Percentiles rank a stretch among this genome's conserved stretches.
phyloP scores from a whole-genome alignment of 2,329 filamentous ascomycete species.

The Cryphonectria carpinicola region DNA sequence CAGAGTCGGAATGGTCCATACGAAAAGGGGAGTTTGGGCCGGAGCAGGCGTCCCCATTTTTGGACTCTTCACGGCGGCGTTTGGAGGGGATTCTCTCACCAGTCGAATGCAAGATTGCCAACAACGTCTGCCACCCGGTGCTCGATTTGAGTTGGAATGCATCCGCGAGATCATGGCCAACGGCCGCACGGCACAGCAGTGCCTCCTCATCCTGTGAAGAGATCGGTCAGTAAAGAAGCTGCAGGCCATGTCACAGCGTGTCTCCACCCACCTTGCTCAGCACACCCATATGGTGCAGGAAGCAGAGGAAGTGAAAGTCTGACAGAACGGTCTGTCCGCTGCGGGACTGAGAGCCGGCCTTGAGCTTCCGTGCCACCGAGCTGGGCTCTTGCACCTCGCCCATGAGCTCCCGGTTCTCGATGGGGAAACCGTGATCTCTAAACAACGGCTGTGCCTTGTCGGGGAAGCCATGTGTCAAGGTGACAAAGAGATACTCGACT shows the following conservation, averaged over 20 bases:
- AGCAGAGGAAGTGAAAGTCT: constrained; percentile 94
- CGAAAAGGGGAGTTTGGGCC: constrained; percentile 33
- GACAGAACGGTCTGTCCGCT: constrained; percentile 73
- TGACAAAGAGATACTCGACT: constrained; percentile 94
- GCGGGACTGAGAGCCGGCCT: constrained; percentile 61
- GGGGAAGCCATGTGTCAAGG: constrained; percentile 94
- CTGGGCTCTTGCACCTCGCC: constrained; percentile 83
- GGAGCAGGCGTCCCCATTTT: constrained; percentile 26
- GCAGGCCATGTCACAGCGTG: constrained; percentile 21
- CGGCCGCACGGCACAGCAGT: constrained; percentile 83
- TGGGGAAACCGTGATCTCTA: constrained; percentile 74
- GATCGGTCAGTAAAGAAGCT: constrained; percentile 5
- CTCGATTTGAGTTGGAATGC: constrained; percentile 83
- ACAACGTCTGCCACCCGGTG: constrained; percentile 90
- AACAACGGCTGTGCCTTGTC: constrained; percentile 79
- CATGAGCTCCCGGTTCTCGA: constrained; percentile 88
- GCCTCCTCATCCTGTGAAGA: constrained; percentile 78
- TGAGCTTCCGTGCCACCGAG: constrained; percentile 69
- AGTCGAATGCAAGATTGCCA: constrained; percentile 92
- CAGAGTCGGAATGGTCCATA: constrained; percentile 38
- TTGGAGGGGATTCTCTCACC: constrained; percentile 89
- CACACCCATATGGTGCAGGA: constrained; percentile 78
- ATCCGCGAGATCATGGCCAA: constrained; percentile 77
- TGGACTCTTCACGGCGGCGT: constrained; percentile 54
- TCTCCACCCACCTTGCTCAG: constrained; percentile 74